A percentile compares a stretch with the other conserved stretches of the same genome.
Conservation (phyloP, 306 rosid species). For the Vigna mungo region DNA sequence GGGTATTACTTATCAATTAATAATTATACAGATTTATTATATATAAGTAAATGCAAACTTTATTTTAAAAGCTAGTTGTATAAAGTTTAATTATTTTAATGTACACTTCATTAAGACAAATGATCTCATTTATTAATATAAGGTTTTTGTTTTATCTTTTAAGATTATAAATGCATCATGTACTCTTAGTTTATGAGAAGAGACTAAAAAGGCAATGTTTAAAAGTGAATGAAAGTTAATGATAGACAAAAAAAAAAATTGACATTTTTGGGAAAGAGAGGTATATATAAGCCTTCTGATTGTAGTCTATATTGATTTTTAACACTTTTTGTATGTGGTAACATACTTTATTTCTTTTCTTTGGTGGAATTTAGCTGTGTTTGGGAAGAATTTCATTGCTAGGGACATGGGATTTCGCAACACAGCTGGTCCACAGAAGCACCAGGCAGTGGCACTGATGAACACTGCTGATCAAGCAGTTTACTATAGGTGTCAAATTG, state of each 20-base stretch:
- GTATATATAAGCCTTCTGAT: background rate
- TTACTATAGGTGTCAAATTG: slow-evolving; percentile 66
- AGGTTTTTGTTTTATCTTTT: no score
- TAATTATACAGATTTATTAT: no score
- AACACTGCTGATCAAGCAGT: slow-evolving; percentile 63
- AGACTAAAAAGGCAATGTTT: no score
- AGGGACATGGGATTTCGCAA: slow-evolving; percentile 71
- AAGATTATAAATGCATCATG: no score
- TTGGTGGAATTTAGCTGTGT: slow-evolving; percentile 41
- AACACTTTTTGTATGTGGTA: background rate
- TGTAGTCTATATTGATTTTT: background rate
- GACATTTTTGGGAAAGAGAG: background rate
- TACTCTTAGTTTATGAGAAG: no score
- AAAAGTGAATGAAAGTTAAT: background rate
- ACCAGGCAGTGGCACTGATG: slow-evolving; percentile 85
- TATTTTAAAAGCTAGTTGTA: no score
- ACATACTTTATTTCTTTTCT: background rate
- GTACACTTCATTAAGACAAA: no score
- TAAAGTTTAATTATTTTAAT: no score
- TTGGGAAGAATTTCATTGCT: slow-evolving; percentile 60
- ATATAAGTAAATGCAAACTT: no score
- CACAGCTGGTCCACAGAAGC: slow-evolving; percentile 76
- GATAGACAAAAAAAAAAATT: background rate
- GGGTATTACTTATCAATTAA: no score
- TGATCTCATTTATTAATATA: no score